phyloP scores from a whole-genome alignment of 345 rosid genomes.

The Eutrema yunnanense region DNA sequence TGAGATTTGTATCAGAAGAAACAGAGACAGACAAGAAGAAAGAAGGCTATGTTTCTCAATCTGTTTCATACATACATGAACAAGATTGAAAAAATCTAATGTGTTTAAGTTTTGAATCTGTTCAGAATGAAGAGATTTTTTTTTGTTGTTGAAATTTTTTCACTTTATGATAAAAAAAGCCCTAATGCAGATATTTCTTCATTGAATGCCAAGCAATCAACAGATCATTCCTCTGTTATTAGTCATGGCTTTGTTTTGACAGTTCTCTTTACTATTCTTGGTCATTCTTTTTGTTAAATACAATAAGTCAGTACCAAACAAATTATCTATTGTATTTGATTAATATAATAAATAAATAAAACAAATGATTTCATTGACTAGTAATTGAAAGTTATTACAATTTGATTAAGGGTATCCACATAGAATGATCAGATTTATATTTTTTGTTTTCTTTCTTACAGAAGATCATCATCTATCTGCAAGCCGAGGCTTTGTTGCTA shows the following conservation, averaged over 20 bases:
- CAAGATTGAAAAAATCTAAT: neutral
- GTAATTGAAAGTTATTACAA: conserved; percentile 10
- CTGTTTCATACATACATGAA: conserved; percentile 5
- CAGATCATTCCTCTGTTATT: neutral
- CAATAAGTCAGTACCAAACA: neutral
- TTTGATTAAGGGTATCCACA: neutral
- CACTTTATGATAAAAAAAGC: neutral
- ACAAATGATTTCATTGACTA: neutral
- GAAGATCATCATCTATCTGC: neutral
- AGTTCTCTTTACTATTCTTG: conserved; percentile 21
- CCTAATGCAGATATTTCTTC: neutral
- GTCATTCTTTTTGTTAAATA: neutral
- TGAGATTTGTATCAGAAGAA: neutral
- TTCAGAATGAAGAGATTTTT: neutral
- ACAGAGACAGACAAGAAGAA: neutral
- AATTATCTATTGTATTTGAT: neutral
- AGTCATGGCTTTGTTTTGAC: conserved; percentile 5
- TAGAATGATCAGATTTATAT: neutral
- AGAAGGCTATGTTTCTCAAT: conserved; percentile 10
- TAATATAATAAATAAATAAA: neutral
- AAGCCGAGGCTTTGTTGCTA: neutral
- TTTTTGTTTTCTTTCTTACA: neutral
- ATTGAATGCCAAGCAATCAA: conserved; percentile 2
- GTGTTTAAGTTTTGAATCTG: conserved; percentile 1
- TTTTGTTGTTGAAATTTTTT: neutral